Base-by-base conservation (phyloP, 2,329 filamentous ascomycete species). In the Colletotrichum truncatum region DNA sequence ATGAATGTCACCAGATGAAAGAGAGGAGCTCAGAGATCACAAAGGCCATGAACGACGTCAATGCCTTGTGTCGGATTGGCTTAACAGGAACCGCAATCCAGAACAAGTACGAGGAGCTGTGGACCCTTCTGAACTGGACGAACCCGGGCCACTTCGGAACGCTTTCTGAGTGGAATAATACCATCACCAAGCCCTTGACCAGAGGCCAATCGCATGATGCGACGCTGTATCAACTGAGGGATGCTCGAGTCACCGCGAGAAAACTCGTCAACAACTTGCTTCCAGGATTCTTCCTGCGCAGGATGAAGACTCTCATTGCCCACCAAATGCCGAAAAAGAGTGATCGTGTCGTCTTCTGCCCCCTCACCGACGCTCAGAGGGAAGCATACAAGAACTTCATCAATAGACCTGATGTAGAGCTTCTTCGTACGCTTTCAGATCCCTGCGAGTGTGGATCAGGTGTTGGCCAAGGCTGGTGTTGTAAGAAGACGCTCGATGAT, bases 41-140 rank as follows among this genome's bases (percentile, higher is more conserved):
- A 0, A 88, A 92, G 72, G 90, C 94, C 0, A 95, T 99, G 91
- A 92, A 93, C 71, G 88, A 94, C 67, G 84, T 98, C 70, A 99
- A 99, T 71, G 89, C 94, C 0, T 85, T 98, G 3, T 98, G 96
- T 73, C 88, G 96, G 32, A 94, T 99, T 66, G 96, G 96, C 0
- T 83, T 99, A 8, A 98, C 94, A 0, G 96, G 96, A 2, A 99
- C 96, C 0, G 95, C 95, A 0, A 98, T 99, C 45, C 96, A 99
- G 75, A 99, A 99, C 77, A 96, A 93, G 70, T 99, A 99, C 75
- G 93, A 98, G 74, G 96, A 99, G 76, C 85, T 99, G 1, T 99
- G 95, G 95, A 97, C 94, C 0, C 83, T 99, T 0, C 82, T 99
- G 3, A 97, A 99, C 75, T 99, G 96, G 96, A 94, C 94, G 0